Evolutionary conservation across 2,329 filamentous ascomycete species (phyloP), one percentile per base, ranked within the genome.

Genomic region (Bipolaris zeicola): DNA sequence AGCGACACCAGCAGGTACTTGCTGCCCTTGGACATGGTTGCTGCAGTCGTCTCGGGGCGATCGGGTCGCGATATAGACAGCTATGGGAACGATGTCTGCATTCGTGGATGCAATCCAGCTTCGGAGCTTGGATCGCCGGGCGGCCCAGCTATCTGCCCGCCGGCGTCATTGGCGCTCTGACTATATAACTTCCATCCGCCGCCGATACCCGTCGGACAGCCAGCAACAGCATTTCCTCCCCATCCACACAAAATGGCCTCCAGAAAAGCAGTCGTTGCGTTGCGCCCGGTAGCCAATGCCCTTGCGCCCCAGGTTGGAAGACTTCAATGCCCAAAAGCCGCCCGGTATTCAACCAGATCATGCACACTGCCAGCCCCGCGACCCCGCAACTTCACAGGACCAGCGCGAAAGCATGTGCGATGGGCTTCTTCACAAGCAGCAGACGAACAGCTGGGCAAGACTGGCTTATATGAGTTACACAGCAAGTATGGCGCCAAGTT

Each of bases 1-100:
- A 99, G 85, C 61, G 95, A 98, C 67, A 98, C 84, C 71, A 98
- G 85, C 68, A 93, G 86, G 82, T 96, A 98, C 72, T 87, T 92
- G 66, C 76, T 71, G 61, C 68, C 69, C 62, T 78, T 80, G 48
- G 78, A 79, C 78, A 79, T 79, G 65, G 57, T 67, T 64, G 60
- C 62, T 59, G 62, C 56, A 52, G 52, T 55, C 46, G 54, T 49
- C 26, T 52, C 31, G 50, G 59, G 56, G 58, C 42, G 52, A 44
- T 51, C 50, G 47, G 57, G 52, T 60, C 60, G 58, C 58, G 55
- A 55, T 61, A 61, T 62, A 46, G 57, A 47, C 55, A 55, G 58
- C 54, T 33, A 50, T 64, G 64, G 57, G 55, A 58, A 51, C 41
- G 55, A 57, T 65, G 57, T 55, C 67, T 58, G 61, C 44, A 58